A percentile compares a stretch with the other conserved stretches of the same genome.
Conservation (phyloP, 495 filamentous ascomycete genomes). For the Bacidia rubella region DNA sequence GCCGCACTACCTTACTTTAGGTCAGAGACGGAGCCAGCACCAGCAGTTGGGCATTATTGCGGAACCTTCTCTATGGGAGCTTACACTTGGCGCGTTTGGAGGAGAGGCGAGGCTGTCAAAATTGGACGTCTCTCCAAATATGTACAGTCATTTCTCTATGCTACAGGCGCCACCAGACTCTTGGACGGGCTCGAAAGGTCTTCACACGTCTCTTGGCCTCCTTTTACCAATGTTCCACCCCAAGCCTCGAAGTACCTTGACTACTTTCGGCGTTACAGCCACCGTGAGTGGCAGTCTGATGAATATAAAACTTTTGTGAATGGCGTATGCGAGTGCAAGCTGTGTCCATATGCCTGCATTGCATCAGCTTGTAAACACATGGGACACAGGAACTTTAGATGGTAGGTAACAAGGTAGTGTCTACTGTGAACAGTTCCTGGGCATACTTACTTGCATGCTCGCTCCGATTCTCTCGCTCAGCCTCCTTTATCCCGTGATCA, state of each 20-base stretch:
- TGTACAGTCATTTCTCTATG: not conserved
- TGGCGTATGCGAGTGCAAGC: conserved; percentile 83
- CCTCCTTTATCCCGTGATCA: conserved; percentile 22
- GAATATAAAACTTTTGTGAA: conserved; percentile 98
- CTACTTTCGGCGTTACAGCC: conserved; percentile 81
- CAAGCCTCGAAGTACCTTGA: conserved; percentile 72
- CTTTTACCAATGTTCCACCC: conserved; percentile 63
- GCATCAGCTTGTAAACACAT: not conserved
- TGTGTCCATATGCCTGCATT: conserved; percentile 66
- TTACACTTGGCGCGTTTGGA: too few relatives aligned
- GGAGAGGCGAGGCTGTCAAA: too few relatives aligned
- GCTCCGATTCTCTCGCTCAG: conserved; percentile 24
- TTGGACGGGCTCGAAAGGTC: not conserved
- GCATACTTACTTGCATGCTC: conserved; percentile 40
- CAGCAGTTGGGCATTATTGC: too few relatives aligned
- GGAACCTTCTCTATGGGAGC: too few relatives aligned
- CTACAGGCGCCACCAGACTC: not conserved
- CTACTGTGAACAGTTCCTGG: not conserved
- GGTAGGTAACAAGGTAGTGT: too few relatives aligned
- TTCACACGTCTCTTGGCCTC: conserved; percentile 31
- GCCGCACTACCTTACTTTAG: not conserved
- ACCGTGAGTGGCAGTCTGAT: conserved; percentile 80
- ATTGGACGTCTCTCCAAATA: too few relatives aligned
- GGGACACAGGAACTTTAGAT: too few relatives aligned
- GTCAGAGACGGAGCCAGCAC: too few relatives aligned